Percentiles rank a stretch among this genome's conserved stretches.
Evolutionary conservation across 148 eudicot species (phyloP).

Genomic region (Diospyros lotus): DNA sequence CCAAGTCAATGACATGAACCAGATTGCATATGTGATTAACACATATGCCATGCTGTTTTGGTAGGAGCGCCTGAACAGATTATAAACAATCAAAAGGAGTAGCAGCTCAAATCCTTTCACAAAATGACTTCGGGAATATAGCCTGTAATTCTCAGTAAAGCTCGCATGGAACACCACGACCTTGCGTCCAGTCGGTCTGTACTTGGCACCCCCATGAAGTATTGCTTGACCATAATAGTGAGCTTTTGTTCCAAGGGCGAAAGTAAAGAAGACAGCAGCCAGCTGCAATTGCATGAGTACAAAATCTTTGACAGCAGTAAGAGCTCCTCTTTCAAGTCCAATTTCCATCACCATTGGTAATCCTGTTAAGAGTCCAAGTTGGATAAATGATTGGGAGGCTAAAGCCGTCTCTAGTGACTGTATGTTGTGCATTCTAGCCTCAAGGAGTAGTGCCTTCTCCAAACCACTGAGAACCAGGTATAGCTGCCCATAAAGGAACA

Average conservation of each 20-base stretch:
- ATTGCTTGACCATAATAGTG: constrained; percentile 92
- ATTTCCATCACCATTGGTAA: constrained; percentile 96
- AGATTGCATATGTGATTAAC: constrained; percentile 74
- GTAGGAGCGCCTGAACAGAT: constrained; percentile 66
- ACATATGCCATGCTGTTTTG: constrained; percentile 68
- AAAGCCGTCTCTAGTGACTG: constrained; percentile 83
- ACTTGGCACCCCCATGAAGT: constrained; percentile 94
- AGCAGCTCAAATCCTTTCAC: constrained; percentile 89
- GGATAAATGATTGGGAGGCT: constrained; percentile 93
- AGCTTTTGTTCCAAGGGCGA: constrained; percentile 83
- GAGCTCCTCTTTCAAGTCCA: constrained; percentile 78
- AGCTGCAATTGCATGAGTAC: constrained; percentile 96
- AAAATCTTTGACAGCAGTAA: constrained; percentile 76
- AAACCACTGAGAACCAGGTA: constrained; percentile 95
- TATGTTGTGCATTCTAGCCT: constrained; percentile 73
- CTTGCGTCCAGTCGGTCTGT: constrained; percentile 83
- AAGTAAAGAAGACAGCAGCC: constrained; percentile 95
- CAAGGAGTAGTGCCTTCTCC: constrained; percentile 56
- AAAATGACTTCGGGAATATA: constrained; percentile 92
- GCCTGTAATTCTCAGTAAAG: constrained; percentile 82
- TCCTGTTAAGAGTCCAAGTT: constrained; percentile 91
- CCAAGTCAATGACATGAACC: constrained; percentile 95
- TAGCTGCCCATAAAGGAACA: constrained; percentile 96
- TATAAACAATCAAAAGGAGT: constrained; percentile 65
- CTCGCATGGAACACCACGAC: constrained; percentile 86